Conservation (phyloP, 2,329 filamentous ascomycete species). For the Scedosporium boydii region DNA sequence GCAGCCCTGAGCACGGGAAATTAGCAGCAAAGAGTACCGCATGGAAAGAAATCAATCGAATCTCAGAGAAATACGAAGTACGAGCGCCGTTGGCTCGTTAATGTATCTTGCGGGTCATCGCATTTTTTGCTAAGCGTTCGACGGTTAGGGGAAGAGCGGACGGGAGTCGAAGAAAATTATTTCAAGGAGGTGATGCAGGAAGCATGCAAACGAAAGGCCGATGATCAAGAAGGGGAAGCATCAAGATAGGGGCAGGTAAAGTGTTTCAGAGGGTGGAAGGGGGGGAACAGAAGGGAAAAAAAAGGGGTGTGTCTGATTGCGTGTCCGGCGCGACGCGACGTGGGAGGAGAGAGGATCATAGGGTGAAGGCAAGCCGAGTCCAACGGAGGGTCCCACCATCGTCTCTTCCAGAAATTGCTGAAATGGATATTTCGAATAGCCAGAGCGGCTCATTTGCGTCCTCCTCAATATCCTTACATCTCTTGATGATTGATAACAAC, state of each 20-base stretch:
- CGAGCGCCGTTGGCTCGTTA: background rate
- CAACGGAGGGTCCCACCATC: background rate
- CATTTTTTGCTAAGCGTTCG: background rate
- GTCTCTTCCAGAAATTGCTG: background rate
- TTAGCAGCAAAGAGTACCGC: background rate
- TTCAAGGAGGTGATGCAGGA: background rate
- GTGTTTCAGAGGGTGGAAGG: slow-evolving; percentile 13
- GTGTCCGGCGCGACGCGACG: slow-evolving; percentile 1
- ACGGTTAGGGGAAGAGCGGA: background rate
- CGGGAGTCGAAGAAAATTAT: background rate
- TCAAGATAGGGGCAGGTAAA: slow-evolving; percentile 11
- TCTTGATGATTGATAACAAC: background rate
- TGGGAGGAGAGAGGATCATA: background rate
- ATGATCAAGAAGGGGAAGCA: slow-evolving; percentile 8
- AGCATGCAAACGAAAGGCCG: background rate
- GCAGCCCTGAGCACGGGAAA: background rate
- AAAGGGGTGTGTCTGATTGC: background rate
- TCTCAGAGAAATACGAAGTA: background rate
- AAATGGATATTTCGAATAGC: background rate
- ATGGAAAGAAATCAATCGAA: background rate
- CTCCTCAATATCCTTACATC: background rate
- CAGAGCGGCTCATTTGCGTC: background rate
- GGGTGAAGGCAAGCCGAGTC: background rate
- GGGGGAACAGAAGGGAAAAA: slow-evolving; percentile 6
- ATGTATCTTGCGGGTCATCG: background rate